Conservation (phyloP, 2,329 filamentous ascomycete genomes). For the Malbranchea zuffiana region DNA sequence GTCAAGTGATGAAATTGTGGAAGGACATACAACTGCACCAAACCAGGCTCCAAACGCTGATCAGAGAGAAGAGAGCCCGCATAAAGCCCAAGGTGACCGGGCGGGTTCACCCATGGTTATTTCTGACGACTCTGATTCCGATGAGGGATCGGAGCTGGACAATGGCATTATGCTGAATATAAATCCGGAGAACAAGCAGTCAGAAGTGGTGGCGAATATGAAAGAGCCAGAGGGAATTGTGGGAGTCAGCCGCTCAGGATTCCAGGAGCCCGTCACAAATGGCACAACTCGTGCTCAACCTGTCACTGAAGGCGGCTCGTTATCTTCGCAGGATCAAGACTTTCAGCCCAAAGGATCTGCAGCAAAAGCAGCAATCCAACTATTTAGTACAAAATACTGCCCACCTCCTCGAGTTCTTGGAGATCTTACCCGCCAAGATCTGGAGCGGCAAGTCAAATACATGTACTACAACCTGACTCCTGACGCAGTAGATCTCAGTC, state of each 20-base stretch:
- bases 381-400: constrained; percentile 27
- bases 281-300: too few species aligned
- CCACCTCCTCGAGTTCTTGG: constrained; percentile 25
- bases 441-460: constrained; percentile 31
- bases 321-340: background rate
- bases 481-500: constrained; percentile 30
- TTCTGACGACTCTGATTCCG: constrained; percentile 21
- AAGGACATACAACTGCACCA: too few species aligned
- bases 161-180: constrained; percentile 36
- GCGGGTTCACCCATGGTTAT: constrained; percentile 18
- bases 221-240: too few species aligned
- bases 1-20: constrained; percentile 16
- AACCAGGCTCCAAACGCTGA: too few species aligned
- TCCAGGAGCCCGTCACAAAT: too few species aligned
- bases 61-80: too few species aligned
- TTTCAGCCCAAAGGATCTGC: constrained; percentile 1
- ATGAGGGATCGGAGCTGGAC: constrained; percentile 27
- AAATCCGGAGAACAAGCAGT: constrained; percentile 1
- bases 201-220: too few species aligned
- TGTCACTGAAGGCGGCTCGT: too few species aligned
- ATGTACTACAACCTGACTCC: constrained; percentile 31
- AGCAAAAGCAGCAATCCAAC: constrained; percentile 27
- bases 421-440: constrained; percentile 30
- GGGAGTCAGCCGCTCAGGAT: too few species aligned
- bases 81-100: too few species aligned